Evolutionary conservation across 2,329 filamentous ascomycete genomes (phyloP), one percentile per base, ranked within the genome.

Genomic region (Diplocarpon rosae): DNA sequence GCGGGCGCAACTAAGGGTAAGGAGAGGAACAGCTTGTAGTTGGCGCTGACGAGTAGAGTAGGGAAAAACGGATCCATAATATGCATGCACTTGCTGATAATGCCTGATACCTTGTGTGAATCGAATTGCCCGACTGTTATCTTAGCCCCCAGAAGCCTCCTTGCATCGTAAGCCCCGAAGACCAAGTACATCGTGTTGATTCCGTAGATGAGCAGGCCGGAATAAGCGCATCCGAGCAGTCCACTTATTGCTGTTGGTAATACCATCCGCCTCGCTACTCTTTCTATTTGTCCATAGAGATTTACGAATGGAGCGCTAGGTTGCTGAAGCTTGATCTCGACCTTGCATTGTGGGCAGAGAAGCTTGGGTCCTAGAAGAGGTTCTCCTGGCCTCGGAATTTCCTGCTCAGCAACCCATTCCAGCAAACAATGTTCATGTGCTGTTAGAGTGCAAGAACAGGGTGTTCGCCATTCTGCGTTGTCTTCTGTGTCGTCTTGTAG

Each of bases 351-450:
- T 2, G 90, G 90, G 61, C 92, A 98, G 43, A 76, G 69, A 51
- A 95, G 78, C 49, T 80, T 79, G 43, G 78, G 76, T 62, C 70
- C 62, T 60, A 74, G 64, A 47, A 64, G 61, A 63, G 53, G 67
- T 63, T 52, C 68, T 66, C 49, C 68, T 59, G 14, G 73, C 65
- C 67, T 72, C 1, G 75, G 75, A 16, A 74, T 69, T 65, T 95
- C 88, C 59, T 87, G 77, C 60, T 95, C 87, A n/a, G 85, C 83
- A 14, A 96, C 83, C 89, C 89, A 98, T 57, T 87, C 83, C 32
- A 96, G 71, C 53, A 96, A 73, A 62, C 89, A 95, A 48, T 79
- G 76, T 62, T 96, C 88, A 62, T 98, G 92, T 1, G 89, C 92
- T 45, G 85, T 85, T 32, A 98, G 72, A 11, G 85, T 88, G 65